Evolutionary conservation across 208 protist genomes (phyloP).

Genomic region (Crithidia sp.): DNA sequence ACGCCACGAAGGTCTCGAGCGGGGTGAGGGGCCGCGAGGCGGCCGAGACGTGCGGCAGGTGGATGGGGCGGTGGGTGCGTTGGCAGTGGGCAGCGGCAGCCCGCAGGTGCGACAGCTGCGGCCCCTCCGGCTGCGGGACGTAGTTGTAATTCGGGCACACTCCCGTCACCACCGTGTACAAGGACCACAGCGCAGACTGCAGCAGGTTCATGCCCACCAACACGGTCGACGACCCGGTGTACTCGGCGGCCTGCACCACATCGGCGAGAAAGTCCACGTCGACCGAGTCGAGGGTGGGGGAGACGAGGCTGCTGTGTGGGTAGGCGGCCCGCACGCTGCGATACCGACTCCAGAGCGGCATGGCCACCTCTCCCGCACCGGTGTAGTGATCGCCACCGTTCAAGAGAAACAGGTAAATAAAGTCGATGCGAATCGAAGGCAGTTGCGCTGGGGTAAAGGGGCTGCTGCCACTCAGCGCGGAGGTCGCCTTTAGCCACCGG

Average conservation of each 20-base stretch:
- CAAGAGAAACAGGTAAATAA: conserved; percentile 86
- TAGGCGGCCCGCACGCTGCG: conserved; percentile 62
- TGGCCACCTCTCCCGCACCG: conserved; percentile 80
- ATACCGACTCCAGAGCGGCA: conserved; percentile 79
- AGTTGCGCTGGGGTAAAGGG: conserved; percentile 50
- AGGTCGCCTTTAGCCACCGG: conserved; percentile 71
- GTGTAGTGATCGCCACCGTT: conserved; percentile 90
- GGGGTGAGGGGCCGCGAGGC: conserved; percentile 66
- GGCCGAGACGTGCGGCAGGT: conserved; percentile 6
- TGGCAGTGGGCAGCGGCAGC: conserved; percentile 61
- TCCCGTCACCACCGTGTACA: conserved; percentile 59
- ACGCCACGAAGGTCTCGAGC: conserved; percentile 79
- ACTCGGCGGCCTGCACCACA: conserved; percentile 65
- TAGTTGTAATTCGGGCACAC: conserved; percentile 77
- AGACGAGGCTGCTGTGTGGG: conserved; percentile 61
- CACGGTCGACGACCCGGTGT: conserved; percentile 49
- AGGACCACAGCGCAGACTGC: conserved; percentile 70
- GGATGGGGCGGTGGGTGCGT: conserved; percentile 23
- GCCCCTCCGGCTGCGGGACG: conserved; percentile 31
- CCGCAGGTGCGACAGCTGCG: conserved; percentile 71
- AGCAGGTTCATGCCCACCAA: conserved; percentile 61
- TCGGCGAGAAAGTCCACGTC: conserved; percentile 75
- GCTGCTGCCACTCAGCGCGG: conserved; percentile 39
- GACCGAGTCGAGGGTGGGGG: conserved; percentile 44
- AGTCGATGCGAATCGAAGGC: conserved; percentile 81